phyloP scores from a whole-genome alignment of 306 rosid species.

The Pyrus bretschneideri region DNA sequence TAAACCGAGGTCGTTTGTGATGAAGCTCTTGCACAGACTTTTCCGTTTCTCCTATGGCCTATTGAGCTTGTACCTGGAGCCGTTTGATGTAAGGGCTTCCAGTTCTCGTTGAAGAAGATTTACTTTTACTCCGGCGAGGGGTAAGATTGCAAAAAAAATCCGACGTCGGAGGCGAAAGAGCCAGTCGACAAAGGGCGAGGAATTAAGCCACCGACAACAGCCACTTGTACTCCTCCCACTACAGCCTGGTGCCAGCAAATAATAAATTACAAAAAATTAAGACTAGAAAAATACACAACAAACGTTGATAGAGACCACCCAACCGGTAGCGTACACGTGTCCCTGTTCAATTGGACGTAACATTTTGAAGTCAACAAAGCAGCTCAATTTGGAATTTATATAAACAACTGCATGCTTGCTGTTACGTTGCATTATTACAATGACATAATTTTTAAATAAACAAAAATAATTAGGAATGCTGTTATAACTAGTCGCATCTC shows the following conservation, averaged over 20 bases:
- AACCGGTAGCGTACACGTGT: neutral
- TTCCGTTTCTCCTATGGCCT: too few species aligned
- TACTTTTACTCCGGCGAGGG: neutral
- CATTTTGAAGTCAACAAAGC: neutral
- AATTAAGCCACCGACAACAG: neutral
- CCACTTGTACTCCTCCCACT: neutral
- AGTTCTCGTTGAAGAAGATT: neutral
- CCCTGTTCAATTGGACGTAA: neutral
- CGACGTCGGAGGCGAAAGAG: too few species aligned
- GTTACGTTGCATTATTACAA: neutral
- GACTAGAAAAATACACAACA: neutral
- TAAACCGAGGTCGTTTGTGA: too few species aligned
- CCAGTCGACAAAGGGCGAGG: neutral
- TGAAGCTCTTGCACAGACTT: too few species aligned
- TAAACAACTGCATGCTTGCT: neutral
- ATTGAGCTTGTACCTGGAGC: too few species aligned
- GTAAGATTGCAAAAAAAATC: too few species aligned
- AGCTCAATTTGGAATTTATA: neutral
- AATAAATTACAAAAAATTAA: neutral
- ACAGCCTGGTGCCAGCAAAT: slow-evolving; percentile 44
- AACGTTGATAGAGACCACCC: neutral
- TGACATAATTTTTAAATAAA: neutral
- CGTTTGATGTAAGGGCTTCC: neutral
- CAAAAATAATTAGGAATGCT: neutral
- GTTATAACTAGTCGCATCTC: neutral